These are phyloP conservation scores for Lichtheimia ornata DNA, from an alignment of 371 early-diverging fungal genomes.

Conservation along the genomic window DNA sequence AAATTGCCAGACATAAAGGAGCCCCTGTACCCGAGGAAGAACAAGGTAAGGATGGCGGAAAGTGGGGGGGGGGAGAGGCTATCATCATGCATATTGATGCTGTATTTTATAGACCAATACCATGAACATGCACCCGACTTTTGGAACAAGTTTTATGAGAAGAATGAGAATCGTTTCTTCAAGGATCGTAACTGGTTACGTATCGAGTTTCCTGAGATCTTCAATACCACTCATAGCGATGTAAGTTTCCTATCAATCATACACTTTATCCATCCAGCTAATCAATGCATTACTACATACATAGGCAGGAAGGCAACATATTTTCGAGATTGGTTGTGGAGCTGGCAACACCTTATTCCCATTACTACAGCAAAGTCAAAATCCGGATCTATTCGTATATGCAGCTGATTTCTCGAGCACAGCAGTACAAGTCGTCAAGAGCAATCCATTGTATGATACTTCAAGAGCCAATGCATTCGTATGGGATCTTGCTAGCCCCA, in stretches of 20 bases:
- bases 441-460: slow-evolving; percentile 56
- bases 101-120: slow-evolving; percentile 34
- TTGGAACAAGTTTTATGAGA: slow-evolving; percentile 84
- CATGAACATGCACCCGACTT: slow-evolving; percentile 44
- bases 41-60: slow-evolving; percentile 31
- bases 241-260: slow-evolving; percentile 15
- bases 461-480: slow-evolving; percentile 78
- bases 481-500: slow-evolving; percentile 73
- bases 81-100: not conserved
- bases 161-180: slow-evolving; percentile 92
- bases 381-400: slow-evolving; percentile 66
- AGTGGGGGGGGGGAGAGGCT: not conserved
- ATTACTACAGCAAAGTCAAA: slow-evolving; percentile 71
- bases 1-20: slow-evolving; percentile 35
- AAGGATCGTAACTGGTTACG: slow-evolving; percentile 95
- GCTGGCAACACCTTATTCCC: slow-evolving; percentile 97
- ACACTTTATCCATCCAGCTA: not conserved
- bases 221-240: slow-evolving; percentile 31
- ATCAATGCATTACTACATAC: not conserved
- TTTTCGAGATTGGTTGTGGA: slow-evolving; percentile 92
- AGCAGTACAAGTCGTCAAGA: slow-evolving; percentile 77
- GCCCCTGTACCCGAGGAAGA: slow-evolving; percentile 51
- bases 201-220: slow-evolving; percentile 88
- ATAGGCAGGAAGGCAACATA: slow-evolving; percentile 47
- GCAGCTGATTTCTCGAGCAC: slow-evolving; percentile 82